These are phyloP conservation scores for bread wheat (Triticum aestivum) DNA, from an alignment of 176 grass and related monocot species.

Conservation along the genomic window IWGSC_CS_RefSeq_v2.1 NC_057806.1:442532681-442533180, in stretches of 20 bases:
- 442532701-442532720: conserved; percentile 94
- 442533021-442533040: conserved; percentile 89
- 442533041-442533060: conserved; percentile 84
- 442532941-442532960: conserved; percentile 21
- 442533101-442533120: neutral
- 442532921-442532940: neutral
- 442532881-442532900: neutral
- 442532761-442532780: conserved; percentile 96
- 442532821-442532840: neutral
- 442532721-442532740: conserved; percentile 88
- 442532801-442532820: conserved; percentile 70
- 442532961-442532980: conserved; percentile 94
- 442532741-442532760: conserved; percentile 96
- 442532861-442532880: neutral
- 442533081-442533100: neutral
- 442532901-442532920: neutral
- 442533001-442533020: conserved; percentile 92
- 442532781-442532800: conserved; percentile 97
- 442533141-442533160: conserved; percentile 70
- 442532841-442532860: neutral
- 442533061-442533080: conserved; percentile 40
- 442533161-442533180: conserved; percentile 98
- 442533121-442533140: conserved; percentile 16
- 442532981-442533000: conserved; percentile 95
- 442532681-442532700: conserved; percentile 55